Conservation (phyloP, 176 grass and related monocot species). For the Hordeum vulgare region MorexV3_pseudomolecules_assembly NC_058520.1:488487266-488487765, state of each 20-base stretch:
- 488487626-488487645: constrained; percentile 83
- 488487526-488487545: constrained; percentile 79
- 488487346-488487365: background rate
- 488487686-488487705: constrained; percentile 9
- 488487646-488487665: constrained; percentile 62
- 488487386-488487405: background rate
- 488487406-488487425: background rate
- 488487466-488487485: background rate
- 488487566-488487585: constrained; percentile 63
- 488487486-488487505: constrained; percentile 1
- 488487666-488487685: constrained; percentile 38
- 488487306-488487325: background rate
- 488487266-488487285: background rate
- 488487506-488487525: background rate
- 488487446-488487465: background rate
- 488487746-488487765: constrained; percentile 21
- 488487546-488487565: constrained; percentile 73
- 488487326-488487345: background rate
- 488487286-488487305: background rate
- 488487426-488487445: no score
- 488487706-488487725: background rate
- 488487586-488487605: constrained; percentile 75
- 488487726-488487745: constrained; percentile 6
- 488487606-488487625: constrained; percentile 97
- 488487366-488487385: background rate